Evolutionary conservation across 139 green algal species (phyloP).

Genomic region (Volvox reticuliferus): DNA sequence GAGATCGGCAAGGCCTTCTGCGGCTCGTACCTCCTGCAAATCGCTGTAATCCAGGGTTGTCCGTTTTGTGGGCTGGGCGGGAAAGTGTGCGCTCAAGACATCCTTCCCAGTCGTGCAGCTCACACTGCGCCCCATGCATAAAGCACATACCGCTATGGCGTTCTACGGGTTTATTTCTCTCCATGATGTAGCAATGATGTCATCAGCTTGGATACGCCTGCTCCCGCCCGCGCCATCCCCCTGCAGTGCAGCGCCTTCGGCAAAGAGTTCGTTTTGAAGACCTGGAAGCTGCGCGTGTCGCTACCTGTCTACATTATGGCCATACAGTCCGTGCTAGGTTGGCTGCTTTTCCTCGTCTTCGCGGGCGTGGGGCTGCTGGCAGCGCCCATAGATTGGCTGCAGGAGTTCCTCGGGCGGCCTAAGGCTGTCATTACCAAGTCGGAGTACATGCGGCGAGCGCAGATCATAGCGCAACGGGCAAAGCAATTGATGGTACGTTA

Average conservation of each 20-base stretch:
- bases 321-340: conserved; percentile 88
- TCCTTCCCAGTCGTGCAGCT: too few relatives aligned
- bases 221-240: not conserved
- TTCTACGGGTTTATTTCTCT: too few relatives aligned
- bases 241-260: conserved; percentile 76
- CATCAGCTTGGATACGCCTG: not conserved
- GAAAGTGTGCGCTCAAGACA: too few relatives aligned
- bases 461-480: conserved; percentile 78
- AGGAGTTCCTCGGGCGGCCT: conserved; percentile 85
- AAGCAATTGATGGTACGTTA: conserved; percentile 78
- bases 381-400: conserved; percentile 91
- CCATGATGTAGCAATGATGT: too few relatives aligned
- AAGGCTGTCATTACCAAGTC: conserved; percentile 82
- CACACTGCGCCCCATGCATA: too few relatives aligned
- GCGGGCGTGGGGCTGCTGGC: conserved; percentile 90
- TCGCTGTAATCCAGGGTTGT: too few relatives aligned
- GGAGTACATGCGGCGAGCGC: conserved; percentile 90
- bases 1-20: too few relatives aligned
- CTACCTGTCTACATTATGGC: conserved; percentile 94
- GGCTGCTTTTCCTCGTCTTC: conserved; percentile 96
- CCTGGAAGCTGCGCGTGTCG: conserved; percentile 80
- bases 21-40: too few relatives aligned
- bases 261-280: conserved; percentile 51
- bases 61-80: too few relatives aligned
- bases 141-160: too few relatives aligned